These are phyloP conservation scores for Blastocystis sp. DNA, from an alignment of 352 stramenopile species.

Conservation along the genomic window DNA sequence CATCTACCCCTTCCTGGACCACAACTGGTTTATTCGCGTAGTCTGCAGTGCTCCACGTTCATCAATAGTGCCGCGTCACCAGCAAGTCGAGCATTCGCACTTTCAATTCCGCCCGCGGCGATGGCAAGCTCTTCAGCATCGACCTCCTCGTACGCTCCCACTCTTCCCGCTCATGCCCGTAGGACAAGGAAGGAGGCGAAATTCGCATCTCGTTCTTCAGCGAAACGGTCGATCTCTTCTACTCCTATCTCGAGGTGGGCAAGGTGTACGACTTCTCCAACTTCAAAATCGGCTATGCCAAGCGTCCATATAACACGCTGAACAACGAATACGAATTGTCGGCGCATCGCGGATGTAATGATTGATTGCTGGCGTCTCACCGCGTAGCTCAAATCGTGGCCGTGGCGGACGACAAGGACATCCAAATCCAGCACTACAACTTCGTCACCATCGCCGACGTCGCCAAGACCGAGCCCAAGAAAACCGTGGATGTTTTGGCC, in stretches of 20 bases:
- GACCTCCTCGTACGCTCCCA: neutral
- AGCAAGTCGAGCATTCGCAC: constrained; percentile 29
- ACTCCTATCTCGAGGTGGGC: constrained; percentile 36
- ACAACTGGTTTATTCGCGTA: constrained; percentile 69
- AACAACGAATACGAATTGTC: constrained; percentile 67
- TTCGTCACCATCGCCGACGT: constrained; percentile 36
- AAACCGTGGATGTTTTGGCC: constrained; percentile 48
- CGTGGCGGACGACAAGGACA: constrained; percentile 7
- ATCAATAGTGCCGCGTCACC: constrained; percentile 42
- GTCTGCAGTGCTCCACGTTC: neutral
- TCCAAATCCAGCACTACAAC: constrained; percentile 60
- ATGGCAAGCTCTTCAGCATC: constrained; percentile 63
- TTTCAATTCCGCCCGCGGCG: constrained; percentile 41
- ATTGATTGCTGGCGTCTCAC: neutral
- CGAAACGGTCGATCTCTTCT: constrained; percentile 58
- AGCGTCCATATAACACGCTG: constrained; percentile 31
- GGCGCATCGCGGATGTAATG: neutral
- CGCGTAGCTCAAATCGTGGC: constrained; percentile 10
- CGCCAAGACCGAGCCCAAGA: constrained; percentile 5
- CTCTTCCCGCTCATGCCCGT: neutral
- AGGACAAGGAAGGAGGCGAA: constrained; percentile 39
- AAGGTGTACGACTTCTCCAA: constrained; percentile 70
- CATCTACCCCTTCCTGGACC: constrained; percentile 48
- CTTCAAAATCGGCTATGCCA: constrained; percentile 57
- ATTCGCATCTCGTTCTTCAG: constrained; percentile 65